Evolutionary conservation across 192 early-diverging fungal species (phyloP).

Genomic region (Umbelopsis vinacea): DNA sequence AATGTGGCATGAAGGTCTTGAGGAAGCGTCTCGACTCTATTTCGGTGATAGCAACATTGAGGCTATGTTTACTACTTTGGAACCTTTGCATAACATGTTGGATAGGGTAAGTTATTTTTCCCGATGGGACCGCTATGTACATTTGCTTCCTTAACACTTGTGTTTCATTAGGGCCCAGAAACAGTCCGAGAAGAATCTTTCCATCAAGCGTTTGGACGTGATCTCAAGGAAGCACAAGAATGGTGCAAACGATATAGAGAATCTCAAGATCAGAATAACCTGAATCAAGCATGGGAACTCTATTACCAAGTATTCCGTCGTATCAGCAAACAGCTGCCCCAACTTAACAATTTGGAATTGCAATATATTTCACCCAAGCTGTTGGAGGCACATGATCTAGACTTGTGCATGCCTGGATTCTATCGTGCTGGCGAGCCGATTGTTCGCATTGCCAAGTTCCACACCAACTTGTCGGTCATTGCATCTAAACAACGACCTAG

Average conservation of each 20-base stretch:
- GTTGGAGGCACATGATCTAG: slow-evolving; percentile 79
- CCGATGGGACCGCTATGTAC: background rate
- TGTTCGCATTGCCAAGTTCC: slow-evolving; percentile 86
- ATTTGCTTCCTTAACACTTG: no score
- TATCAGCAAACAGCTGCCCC: slow-evolving; percentile 82
- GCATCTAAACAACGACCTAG: slow-evolving; percentile 94
- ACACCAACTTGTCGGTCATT: slow-evolving; percentile 81
- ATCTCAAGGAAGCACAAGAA: slow-evolving; percentile 84
- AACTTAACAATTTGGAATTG: slow-evolving; percentile 82
- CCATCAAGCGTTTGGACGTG: slow-evolving; percentile 87
- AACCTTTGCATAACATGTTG: slow-evolving; percentile 85
- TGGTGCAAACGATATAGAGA: slow-evolving; percentile 80
- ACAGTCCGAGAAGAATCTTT: slow-evolving; percentile 90
- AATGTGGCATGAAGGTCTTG: slow-evolving; percentile 95
- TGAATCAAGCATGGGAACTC: slow-evolving; percentile 94
- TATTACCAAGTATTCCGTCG: slow-evolving; percentile 84
- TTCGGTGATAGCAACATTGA: slow-evolving; percentile 79
- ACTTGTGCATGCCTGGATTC: slow-evolving; percentile 88
- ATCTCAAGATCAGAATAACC: slow-evolving; percentile 75
- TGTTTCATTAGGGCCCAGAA: slow-evolving; percentile 69
- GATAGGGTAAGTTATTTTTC: slow-evolving; percentile 48
- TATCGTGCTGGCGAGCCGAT: slow-evolving; percentile 88
- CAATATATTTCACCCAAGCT: slow-evolving; percentile 91
- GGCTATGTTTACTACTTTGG: slow-evolving; percentile 87
- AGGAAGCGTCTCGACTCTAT: slow-evolving; percentile 83